These are phyloP conservation scores for Verticillium klebahnii DNA, from an alignment of 2,329 filamentous ascomycete genomes.

Conservation along the genomic window DNA sequence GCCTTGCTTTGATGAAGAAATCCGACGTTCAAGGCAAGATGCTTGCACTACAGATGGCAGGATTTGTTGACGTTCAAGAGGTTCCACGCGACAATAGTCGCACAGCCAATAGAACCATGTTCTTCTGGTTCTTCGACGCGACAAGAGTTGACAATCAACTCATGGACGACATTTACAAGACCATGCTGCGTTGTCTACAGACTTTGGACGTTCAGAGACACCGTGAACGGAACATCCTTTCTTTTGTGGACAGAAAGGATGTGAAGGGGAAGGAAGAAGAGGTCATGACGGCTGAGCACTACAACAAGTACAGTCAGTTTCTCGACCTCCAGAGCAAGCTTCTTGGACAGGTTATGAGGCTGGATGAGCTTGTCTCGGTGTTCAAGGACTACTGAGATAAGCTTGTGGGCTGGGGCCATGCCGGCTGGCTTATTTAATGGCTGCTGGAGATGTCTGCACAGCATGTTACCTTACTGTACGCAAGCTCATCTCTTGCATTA, in stretches of 20 bases:
- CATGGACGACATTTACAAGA: conserved; percentile 80
- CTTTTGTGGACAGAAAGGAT: conserved; percentile 79
- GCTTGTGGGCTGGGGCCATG: no score
- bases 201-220: conserved; percentile 72
- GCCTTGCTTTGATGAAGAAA: conserved; percentile 77
- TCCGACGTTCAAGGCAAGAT: conserved; percentile 81
- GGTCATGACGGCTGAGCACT: conserved; percentile 70
- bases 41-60: conserved; percentile 78
- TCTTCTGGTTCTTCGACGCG: conserved; percentile 86
- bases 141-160: conserved; percentile 66
- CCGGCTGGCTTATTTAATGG: no score
- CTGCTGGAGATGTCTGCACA: no score
- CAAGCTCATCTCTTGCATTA: no score
- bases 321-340: conserved; percentile 68
- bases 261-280: conserved; percentile 80
- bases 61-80: conserved; percentile 88
- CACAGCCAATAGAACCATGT: conserved; percentile 77
- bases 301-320: conserved; percentile 55
- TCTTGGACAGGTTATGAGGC: conserved; percentile 69
- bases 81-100: conserved; percentile 84
- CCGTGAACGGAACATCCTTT: conserved; percentile 66
- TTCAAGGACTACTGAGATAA: conserved; percentile 60
- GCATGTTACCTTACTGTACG: no score
- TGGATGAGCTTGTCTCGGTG: conserved; percentile 81
- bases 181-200: conserved; percentile 81